These are phyloP conservation scores for Pythium rishiriense DNA, from an alignment of 352 stramenopile species.

Conservation along the genomic window DNA sequence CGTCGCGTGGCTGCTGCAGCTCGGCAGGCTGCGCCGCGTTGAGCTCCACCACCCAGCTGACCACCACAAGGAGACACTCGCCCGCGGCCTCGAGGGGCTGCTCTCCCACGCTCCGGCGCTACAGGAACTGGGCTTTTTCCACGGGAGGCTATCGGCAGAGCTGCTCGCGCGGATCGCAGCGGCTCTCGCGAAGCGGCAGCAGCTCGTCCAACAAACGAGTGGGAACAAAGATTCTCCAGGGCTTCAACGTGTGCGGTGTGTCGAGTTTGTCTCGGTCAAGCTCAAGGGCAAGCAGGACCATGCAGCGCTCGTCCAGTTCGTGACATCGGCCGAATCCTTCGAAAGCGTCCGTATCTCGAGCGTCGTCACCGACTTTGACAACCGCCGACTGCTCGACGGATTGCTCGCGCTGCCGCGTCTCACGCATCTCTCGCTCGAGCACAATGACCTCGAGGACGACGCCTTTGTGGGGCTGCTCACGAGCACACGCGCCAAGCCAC, in stretches of 20 bases:
- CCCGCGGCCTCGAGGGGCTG: slow-evolving; percentile 33
- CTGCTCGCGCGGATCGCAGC: slow-evolving; percentile 44
- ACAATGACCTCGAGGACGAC: slow-evolving; percentile 78
- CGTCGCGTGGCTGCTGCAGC: slow-evolving; percentile 37
- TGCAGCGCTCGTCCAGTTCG: slow-evolving; percentile 45
- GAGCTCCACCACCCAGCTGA: slow-evolving; percentile 73
- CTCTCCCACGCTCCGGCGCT: slow-evolving; percentile 39
- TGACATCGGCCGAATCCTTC: slow-evolving; percentile 37
- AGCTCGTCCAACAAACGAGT: not conserved
- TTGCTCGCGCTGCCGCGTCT: slow-evolving; percentile 39
- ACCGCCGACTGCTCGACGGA: slow-evolving; percentile 44
- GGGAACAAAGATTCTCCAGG: not conserved
- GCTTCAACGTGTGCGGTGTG: not conserved
- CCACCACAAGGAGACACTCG: slow-evolving; percentile 39
- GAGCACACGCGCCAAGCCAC: slow-evolving; percentile 7
- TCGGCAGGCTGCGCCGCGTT: slow-evolving; percentile 47
- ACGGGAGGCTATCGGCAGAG: slow-evolving; percentile 55
- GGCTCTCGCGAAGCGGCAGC: slow-evolving; percentile 25
- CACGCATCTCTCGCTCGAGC: slow-evolving; percentile 58
- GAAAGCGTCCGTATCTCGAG: slow-evolving; percentile 56
- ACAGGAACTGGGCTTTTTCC: slow-evolving; percentile 64
- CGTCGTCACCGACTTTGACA: slow-evolving; percentile 61
- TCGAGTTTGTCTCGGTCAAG: slow-evolving; percentile 78
- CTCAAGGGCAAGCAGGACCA: slow-evolving; percentile 34
- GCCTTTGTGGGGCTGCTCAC: slow-evolving; percentile 33